phyloP scores from a whole-genome alignment of 2,329 filamentous ascomycete species.

The Trichophyton verrucosum region DNA sequence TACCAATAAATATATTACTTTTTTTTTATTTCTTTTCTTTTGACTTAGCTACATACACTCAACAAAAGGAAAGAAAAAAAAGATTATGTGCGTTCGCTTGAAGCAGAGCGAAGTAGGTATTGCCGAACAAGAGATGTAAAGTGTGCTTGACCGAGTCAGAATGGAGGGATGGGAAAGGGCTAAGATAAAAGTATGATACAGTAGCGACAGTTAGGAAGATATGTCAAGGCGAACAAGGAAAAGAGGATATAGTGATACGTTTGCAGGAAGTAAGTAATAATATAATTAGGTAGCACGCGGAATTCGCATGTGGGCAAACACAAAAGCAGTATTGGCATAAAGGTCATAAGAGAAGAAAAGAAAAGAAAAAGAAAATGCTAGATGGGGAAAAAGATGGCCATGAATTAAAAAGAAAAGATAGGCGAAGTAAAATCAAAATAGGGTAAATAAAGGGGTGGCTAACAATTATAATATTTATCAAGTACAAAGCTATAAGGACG shows the following conservation, averaged over 20 bases:
- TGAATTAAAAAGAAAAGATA: background rate
- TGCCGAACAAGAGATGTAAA: conserved; percentile 10
- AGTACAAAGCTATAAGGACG: background rate
- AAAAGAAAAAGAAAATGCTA: background rate
- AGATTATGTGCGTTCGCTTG: background rate
- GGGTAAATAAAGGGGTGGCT: background rate
- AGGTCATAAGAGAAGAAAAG: conserved; percentile 2
- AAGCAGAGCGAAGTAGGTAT: background rate
- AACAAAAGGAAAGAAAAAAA: background rate
- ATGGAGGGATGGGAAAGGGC: conserved; percentile 8
- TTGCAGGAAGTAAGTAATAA: background rate
- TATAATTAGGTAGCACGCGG: background rate
- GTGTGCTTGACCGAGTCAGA: background rate
- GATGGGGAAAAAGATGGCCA: background rate
- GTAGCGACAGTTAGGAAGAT: background rate
- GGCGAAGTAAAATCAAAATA: background rate
- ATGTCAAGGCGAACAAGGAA: background rate
- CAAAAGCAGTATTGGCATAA: background rate
- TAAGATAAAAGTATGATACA: background rate
- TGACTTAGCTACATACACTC: background rate
- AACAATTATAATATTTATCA: conserved; percentile 5
- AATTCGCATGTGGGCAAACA: background rate
- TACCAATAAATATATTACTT: background rate
- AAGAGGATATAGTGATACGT: background rate
- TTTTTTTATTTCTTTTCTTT: background rate